Evolutionary conservation across 73 alveolate genomes (phyloP), one percentile per base, ranked within the genome.

Genomic region (Symbiodinium natans): DNA sequence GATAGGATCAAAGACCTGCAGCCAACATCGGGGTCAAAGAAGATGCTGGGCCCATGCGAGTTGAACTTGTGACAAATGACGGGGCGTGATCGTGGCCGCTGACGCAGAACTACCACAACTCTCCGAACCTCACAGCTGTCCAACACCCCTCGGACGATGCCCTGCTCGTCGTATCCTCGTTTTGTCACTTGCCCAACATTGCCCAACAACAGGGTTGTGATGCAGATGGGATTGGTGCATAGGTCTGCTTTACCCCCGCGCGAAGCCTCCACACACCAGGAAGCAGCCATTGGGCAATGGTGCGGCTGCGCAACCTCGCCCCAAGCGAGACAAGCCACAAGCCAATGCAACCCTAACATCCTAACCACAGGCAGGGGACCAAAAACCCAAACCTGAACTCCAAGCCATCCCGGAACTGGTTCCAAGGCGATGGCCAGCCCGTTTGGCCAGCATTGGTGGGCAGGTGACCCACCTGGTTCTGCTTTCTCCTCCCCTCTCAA

Each of bases 41-140:
- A n/a, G 31, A 56, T 56, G 2, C 31, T 56, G 31, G 27, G 31
- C 17, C 17, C 75, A 56, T 56, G 75, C 27, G 2, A n/a, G n/a
- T n/a, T n/a, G n/a, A n/a, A n/a, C n/a, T 75, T 75, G 31, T 75
- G 42, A 25, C 86, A 75, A n/a, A n/a, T n/a, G n/a, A n/a, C n/a
- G n/a, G n/a, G n/a, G n/a, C n/a, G n/a, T n/a, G n/a, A n/a, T n/a
- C n/a, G n/a, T n/a, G n/a, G n/a, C n/a, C n/a, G n/a, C n/a, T n/a
- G n/a, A n/a, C n/a, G n/a, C n/a, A n/a, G n/a, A n/a, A n/a, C n/a
- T n/a, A n/a, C n/a, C n/a, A n/a, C n/a, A n/a, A n/a, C n/a, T n/a
- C n/a, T n/a, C n/a, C n/a, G n/a, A n/a, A n/a, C 95, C 95, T 88
- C 95, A 42, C 95, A 88, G 95, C 95, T 88, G 73, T 88, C 95